Evolutionary conservation across 257 asterid species (phyloP).

Genomic region (Solanum ossicruentum): DNA sequence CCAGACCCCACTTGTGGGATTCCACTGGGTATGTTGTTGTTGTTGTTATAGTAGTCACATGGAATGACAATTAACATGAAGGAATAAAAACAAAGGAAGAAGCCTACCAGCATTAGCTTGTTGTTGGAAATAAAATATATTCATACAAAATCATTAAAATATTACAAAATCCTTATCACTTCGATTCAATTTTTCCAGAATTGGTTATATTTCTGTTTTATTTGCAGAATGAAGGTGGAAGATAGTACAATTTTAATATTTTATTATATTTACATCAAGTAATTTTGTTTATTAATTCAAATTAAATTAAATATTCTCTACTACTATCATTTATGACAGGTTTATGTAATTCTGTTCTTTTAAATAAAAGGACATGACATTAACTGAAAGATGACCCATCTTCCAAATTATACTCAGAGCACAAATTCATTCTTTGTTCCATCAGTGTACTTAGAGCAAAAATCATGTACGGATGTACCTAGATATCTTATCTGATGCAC

Average conservation of each 20-base stretch:
- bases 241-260: not conserved
- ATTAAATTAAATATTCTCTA: not conserved
- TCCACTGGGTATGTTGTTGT: too few species aligned
- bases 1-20: too few species aligned
- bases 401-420: not conserved
- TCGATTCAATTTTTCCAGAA: not conserved
- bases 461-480: not conserved
- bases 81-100: not conserved
- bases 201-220: not conserved
- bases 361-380: not conserved
- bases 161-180: not conserved
- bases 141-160: not conserved
- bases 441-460: not conserved
- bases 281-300: not conserved
- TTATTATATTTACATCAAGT: not conserved
- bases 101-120: not conserved
- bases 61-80: not conserved
- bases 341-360: not conserved
- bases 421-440: not conserved
- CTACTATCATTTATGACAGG: not conserved
- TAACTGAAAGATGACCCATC: not conserved
- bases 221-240: not conserved
- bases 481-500: slow-evolving; percentile 67
- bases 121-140: not conserved
- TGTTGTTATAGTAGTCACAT: not conserved